phyloP scores from a whole-genome alignment of 768 basidiomycete genomes.

The Tricholoma furcatifolium region DNA sequence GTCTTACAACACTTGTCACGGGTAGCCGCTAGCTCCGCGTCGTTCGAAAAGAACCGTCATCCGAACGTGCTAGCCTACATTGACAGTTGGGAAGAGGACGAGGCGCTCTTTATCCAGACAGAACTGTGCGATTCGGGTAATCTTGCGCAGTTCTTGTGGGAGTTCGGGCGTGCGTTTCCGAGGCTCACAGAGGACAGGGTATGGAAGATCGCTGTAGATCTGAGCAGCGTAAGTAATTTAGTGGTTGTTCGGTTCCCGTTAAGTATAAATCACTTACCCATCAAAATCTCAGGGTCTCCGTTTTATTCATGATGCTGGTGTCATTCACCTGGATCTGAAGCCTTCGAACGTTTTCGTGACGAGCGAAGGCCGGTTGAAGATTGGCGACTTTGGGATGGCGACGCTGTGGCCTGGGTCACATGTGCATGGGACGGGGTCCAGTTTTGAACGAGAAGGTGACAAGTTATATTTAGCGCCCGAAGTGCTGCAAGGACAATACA shows the following conservation, averaged over 20 bases:
- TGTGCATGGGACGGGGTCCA: conserved; percentile 25
- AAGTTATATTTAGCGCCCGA: conserved; percentile 97
- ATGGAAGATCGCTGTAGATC: conserved; percentile 94
- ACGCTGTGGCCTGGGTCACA: conserved; percentile 78
- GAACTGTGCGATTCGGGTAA: conserved; percentile 94
- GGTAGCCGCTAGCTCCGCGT: conserved; percentile 27
- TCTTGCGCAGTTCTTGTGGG: conserved; percentile 86
- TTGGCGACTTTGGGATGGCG: conserved; percentile 99
- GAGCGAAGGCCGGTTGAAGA: conserved; percentile 83
- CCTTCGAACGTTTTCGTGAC: conserved; percentile 97
- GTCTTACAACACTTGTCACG: conserved; percentile 75
- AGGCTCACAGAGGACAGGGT: conserved; percentile 87
- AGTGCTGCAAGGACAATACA: conserved; percentile 87
- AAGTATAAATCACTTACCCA: conserved; percentile 25
- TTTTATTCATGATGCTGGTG: conserved; percentile 85
- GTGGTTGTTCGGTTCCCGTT: conserved; percentile 25
- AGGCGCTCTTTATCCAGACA: conserved; percentile 87
- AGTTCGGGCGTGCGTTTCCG: conserved; percentile 84
- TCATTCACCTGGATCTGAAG: conserved; percentile 96
- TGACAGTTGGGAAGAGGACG: conserved; percentile 95
- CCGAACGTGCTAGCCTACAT: conserved; percentile 86
- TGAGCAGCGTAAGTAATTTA: conserved; percentile 72
- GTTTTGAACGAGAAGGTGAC: conserved; percentile 95
- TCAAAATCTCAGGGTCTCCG: conserved; percentile 62
- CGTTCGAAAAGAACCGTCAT: conserved; percentile 46